A percentile compares a stretch with the other conserved stretches of the same genome.
phyloP scores from a whole-genome alignment of 768 basidiomycete species.

The Cytidiella melzeri region DNA sequence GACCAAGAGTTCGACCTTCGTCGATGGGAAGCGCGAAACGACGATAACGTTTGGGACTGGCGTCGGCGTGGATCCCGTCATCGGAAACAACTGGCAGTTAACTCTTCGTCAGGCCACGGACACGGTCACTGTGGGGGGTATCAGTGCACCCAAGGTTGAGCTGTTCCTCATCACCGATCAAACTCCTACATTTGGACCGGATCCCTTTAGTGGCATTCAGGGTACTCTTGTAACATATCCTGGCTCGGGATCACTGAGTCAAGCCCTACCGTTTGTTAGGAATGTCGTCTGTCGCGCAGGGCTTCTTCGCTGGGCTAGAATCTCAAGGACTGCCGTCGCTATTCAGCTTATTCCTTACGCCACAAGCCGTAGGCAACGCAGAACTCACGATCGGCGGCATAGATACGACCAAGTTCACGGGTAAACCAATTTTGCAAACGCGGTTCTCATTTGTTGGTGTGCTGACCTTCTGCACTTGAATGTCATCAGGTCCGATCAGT shows the following conservation, averaged over 20 bases:
- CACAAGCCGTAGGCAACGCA: slow-evolving; percentile 35
- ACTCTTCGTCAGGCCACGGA: slow-evolving; percentile 41
- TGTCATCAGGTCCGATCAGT: no score
- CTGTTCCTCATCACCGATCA: slow-evolving; percentile 50
- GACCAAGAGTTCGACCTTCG: slow-evolving; percentile 44
- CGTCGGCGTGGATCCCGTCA: slow-evolving; percentile 46
- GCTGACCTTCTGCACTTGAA: no score
- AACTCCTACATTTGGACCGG: slow-evolving; percentile 43
- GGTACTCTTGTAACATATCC: slow-evolving; percentile 22
- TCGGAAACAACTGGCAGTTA: slow-evolving; percentile 39
- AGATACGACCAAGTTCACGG: slow-evolving; percentile 45
- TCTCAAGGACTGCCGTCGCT: slow-evolving; percentile 44
- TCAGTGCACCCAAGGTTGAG: slow-evolving; percentile 30
- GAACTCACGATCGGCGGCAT: slow-evolving; percentile 50
- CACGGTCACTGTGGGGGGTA: slow-evolving; percentile 43
- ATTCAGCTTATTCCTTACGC: slow-evolving; percentile 48
- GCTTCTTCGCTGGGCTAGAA: slow-evolving; percentile 44
- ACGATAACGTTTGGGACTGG: slow-evolving; percentile 51
- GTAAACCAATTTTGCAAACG: slow-evolving; percentile 23
- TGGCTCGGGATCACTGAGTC: no score
- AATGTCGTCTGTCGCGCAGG: slow-evolving; percentile 43
- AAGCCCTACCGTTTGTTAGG: slow-evolving; percentile 34
- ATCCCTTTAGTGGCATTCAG: slow-evolving; percentile 54
- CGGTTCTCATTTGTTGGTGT: no score
- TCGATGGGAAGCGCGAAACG: slow-evolving; percentile 34